A percentile compares a stretch with the other conserved stretches of the same genome.
These are phyloP conservation scores for Chalciporus piperatus DNA, from an alignment of 768 basidiomycete genomes.

Conservation along the genomic window DNA sequence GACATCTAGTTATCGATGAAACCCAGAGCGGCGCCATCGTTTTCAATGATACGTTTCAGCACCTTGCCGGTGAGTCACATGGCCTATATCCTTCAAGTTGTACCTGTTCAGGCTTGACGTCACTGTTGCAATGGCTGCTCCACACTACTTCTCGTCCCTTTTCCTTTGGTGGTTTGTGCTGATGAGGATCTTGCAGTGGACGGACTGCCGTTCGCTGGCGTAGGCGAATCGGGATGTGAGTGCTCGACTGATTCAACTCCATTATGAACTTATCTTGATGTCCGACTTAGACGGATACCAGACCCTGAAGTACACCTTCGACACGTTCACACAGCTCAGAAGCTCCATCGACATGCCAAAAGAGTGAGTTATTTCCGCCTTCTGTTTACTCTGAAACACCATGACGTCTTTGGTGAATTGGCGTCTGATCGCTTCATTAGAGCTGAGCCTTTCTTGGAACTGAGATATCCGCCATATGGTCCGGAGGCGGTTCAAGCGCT, in stretches of 20 bases:
- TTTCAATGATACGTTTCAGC: slow-evolving; percentile 61
- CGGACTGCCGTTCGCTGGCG: slow-evolving; percentile 50
- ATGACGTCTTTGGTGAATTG: slow-evolving; percentile 4
- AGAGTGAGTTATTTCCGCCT: slow-evolving; percentile 40
- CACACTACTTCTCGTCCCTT: background rate
- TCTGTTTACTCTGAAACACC: background rate
- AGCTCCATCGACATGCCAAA: slow-evolving; percentile 52
- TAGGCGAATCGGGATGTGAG: slow-evolving; percentile 67
- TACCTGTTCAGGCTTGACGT: slow-evolving; percentile 15
- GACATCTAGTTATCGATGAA: slow-evolving; percentile 46
- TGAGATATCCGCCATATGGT: slow-evolving; percentile 25
- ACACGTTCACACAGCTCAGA: slow-evolving; percentile 51
- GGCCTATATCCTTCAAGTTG: background rate
- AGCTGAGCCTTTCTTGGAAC: slow-evolving; percentile 19
- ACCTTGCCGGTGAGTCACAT: slow-evolving; percentile 41
- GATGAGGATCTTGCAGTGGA: slow-evolving; percentile 19
- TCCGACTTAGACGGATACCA: slow-evolving; percentile 50
- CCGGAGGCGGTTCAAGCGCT: slow-evolving; percentile 17
- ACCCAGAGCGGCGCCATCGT: slow-evolving; percentile 57
- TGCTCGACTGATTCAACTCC: background rate
- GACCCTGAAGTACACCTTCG: slow-evolving; percentile 50
- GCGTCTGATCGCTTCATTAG: slow-evolving; percentile 6
- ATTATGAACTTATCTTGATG: background rate
- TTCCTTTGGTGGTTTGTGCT: background rate
- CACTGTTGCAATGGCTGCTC: slow-evolving; percentile 9